Percentiles rank a stretch among this genome's conserved stretches.
Evolutionary conservation across 2,329 filamentous ascomycete species (phyloP).

Genomic region (Claviceps pazoutovae): DNA sequence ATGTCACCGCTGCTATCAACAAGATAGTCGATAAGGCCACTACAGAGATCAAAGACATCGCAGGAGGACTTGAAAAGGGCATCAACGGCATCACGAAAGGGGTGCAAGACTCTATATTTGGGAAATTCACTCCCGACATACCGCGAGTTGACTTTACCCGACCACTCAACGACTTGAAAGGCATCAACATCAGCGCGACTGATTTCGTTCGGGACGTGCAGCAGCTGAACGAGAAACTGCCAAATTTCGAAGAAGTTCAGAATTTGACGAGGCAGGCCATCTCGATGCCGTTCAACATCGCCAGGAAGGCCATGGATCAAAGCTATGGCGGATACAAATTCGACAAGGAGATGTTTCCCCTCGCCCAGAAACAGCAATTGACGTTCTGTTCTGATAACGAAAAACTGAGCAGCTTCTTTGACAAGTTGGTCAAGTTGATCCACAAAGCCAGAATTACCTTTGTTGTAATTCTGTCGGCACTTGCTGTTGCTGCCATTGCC

Average conservation of each 20-base stretch:
- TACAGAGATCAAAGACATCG: slow-evolving; percentile 42
- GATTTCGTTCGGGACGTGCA: slow-evolving; percentile 55
- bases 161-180: slow-evolving; percentile 51
- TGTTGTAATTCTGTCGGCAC: slow-evolving; percentile 56
- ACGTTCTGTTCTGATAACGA: slow-evolving; percentile 82
- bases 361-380: slow-evolving; percentile 69
- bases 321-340: slow-evolving; percentile 64
- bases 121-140: slow-evolving; percentile 30
- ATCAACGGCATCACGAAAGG: slow-evolving; percentile 34
- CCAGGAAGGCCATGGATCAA: slow-evolving; percentile 59
- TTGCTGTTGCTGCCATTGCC: slow-evolving; percentile 59
- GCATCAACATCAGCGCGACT: slow-evolving; percentile 52
- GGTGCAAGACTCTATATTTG: slow-evolving; percentile 32
- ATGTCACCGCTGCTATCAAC: slow-evolving; percentile 36
- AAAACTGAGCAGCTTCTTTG: slow-evolving; percentile 72
- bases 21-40: slow-evolving; percentile 41
- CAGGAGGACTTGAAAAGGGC: slow-evolving; percentile 32
- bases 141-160: slow-evolving; percentile 49
- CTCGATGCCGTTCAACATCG: slow-evolving; percentile 63
- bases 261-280: slow-evolving; percentile 68
- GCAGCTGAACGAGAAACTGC: slow-evolving; percentile 64
- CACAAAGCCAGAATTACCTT: slow-evolving; percentile 58
- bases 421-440: slow-evolving; percentile 52
- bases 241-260: slow-evolving; percentile 69
- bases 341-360: slow-evolving; percentile 62